Evolutionary conservation across 2,329 filamentous ascomycete genomes (phyloP).

Genomic region (Leptographium flavum): DNA sequence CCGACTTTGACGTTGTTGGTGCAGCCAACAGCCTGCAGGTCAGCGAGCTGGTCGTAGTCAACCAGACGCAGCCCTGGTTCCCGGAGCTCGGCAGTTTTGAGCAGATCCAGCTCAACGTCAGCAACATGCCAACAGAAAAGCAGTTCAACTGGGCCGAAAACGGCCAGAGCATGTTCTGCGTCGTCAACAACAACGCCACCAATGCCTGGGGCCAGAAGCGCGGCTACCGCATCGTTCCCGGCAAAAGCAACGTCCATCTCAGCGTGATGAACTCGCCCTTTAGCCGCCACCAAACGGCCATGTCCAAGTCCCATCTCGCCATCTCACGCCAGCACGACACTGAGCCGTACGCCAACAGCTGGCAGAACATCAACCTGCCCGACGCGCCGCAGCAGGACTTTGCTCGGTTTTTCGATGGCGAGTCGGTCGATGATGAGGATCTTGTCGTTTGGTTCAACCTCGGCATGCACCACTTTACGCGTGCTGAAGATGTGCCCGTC

Average conservation of each 20-base stretch:
- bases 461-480: slow-evolving; percentile 35
- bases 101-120: slow-evolving; percentile 17
- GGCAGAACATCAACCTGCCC: slow-evolving; percentile 19
- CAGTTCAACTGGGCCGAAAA: slow-evolving; percentile 21
- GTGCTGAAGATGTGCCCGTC: slow-evolving; percentile 22
- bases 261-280: slow-evolving; percentile 21
- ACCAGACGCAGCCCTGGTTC: slow-evolving; percentile 21
- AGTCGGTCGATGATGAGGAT: slow-evolving; percentile 25
- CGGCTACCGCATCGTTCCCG: slow-evolving; percentile 28
- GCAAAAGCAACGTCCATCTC: slow-evolving; percentile 20
- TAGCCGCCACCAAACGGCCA: slow-evolving; percentile 6
- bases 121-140: slow-evolving; percentile 14
- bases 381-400: slow-evolving; percentile 26
- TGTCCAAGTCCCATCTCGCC: slow-evolving; percentile 20
- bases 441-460: slow-evolving; percentile 35
- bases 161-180: slow-evolving; percentile 23
- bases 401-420: slow-evolving; percentile 26
- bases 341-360: slow-evolving; percentile 23
- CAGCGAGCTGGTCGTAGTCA: slow-evolving; percentile 18
- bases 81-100: slow-evolving; percentile 22
- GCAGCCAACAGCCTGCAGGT: slow-evolving; percentile 21
- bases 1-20: slow-evolving; percentile 24
- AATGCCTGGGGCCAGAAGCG: slow-evolving; percentile 26
- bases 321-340: slow-evolving; percentile 30
- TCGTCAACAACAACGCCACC: slow-evolving; percentile 20